Conservation (phyloP, 2,329 filamentous ascomycete species). For the Curvularia hawaiiensis region DNA sequence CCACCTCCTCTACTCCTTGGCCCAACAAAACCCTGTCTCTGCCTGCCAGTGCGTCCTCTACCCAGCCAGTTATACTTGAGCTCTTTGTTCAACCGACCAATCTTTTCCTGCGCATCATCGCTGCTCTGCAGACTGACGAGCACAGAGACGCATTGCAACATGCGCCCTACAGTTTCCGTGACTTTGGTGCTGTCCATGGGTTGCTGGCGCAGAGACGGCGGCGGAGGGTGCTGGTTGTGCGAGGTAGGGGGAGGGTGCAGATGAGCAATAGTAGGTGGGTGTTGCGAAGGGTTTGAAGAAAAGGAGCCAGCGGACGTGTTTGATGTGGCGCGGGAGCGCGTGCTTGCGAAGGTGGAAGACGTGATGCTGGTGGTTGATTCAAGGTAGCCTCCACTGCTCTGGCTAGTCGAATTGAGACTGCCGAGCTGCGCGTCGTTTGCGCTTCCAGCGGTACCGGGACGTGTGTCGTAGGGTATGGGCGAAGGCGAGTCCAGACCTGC, state of each 20-base stretch:
- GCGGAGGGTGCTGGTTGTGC: constrained; percentile 22
- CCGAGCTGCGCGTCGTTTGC: constrained; percentile 54
- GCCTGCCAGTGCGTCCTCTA: constrained; percentile 83
- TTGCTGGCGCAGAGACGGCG: constrained; percentile 31
- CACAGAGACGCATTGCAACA: constrained; percentile 96
- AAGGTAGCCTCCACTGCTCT: constrained; percentile 76
- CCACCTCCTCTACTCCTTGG: constrained; percentile 23
- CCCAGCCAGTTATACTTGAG: constrained; percentile 98
- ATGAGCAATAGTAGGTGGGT: constrained; percentile 7
- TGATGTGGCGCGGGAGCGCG: constrained; percentile 78
- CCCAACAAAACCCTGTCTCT: constrained; percentile 88
- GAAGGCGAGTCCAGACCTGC: constrained; percentile 48
- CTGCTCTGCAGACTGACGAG: constrained; percentile 75
- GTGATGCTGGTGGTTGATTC: constrained; percentile 65
- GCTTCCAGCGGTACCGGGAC: constrained; percentile 43
- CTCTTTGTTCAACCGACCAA: constrained; percentile 82
- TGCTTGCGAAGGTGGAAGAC: constrained; percentile 53
- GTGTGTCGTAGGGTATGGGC: constrained; percentile 31
- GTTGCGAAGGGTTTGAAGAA: constrained; percentile 38
- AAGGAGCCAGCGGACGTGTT: constrained; percentile 70
- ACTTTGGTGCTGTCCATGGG: constrained; percentile 69
- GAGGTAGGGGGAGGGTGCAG: constrained; percentile 22
- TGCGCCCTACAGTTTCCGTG: constrained; percentile 90
- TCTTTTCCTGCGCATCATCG: constrained; percentile 76
- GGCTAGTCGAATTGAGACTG: constrained; percentile 70